Conservation (phyloP, 2,329 filamentous ascomycete species). For the Beauveria sp. region DNA sequence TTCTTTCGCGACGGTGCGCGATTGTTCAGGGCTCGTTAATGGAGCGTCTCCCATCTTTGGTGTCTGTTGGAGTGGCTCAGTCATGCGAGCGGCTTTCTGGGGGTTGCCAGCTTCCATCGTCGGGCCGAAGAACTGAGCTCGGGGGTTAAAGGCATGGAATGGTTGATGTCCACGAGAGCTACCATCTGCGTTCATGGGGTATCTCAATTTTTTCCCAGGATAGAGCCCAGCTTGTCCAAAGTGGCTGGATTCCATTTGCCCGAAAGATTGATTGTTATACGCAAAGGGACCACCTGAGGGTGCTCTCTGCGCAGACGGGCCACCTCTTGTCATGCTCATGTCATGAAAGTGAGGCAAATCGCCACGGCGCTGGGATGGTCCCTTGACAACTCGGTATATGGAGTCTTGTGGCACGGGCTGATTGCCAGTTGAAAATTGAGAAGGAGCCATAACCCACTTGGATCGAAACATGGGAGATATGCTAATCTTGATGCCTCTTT, state of each 20-base stretch:
- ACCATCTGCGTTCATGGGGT: neutral
- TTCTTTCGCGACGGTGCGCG: neutral
- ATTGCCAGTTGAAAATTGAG: neutral
- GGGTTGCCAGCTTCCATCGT: neutral
- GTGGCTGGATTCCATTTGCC: neutral
- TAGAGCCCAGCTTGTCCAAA: neutral
- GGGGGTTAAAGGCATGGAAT: neutral
- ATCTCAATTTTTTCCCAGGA: neutral
- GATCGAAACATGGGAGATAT: constrained; percentile 23
- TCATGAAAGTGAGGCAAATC: neutral
- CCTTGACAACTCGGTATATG: neutral
- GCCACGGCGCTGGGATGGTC: neutral
- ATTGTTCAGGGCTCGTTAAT: neutral
- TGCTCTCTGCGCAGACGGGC: neutral
- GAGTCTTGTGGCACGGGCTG: neutral
- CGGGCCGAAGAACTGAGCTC: neutral
- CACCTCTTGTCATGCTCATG: neutral
- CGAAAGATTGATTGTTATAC: neutral
- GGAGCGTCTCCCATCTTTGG: neutral
- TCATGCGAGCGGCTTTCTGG: neutral
- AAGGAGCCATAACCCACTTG: constrained; percentile 22
- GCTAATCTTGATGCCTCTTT: constrained; percentile 19
- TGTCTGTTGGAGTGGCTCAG: too few species aligned
- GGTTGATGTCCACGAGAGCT: neutral
- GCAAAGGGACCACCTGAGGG: neutral